Percentiles rank a stretch among this genome's conserved stretches.
These are phyloP conservation scores for Sporothrix sp. DNA, from an alignment of 2,329 filamentous ascomycete species.

Conservation along the genomic window DNA sequence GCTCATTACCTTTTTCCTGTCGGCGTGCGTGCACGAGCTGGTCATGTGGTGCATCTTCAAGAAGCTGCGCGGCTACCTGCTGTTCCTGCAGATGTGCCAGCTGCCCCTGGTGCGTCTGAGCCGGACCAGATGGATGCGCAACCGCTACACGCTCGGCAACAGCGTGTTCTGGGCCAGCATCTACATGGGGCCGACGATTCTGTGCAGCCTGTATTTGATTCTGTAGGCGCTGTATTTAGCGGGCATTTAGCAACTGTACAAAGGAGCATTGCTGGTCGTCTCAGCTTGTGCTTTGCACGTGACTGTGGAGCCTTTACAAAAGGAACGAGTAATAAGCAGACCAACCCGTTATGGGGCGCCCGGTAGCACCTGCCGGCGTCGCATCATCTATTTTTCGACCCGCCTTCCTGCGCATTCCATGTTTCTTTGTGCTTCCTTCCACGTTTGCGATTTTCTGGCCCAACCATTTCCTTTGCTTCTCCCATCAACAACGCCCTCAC, in stretches of 20 bases:
- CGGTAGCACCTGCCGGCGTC: slow-evolving; percentile 1
- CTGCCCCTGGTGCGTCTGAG: slow-evolving; percentile 60
- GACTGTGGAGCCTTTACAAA: no score
- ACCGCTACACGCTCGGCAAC: slow-evolving; percentile 56
- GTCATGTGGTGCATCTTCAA: slow-evolving; percentile 76
- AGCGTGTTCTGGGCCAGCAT: slow-evolving; percentile 69
- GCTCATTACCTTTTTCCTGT: slow-evolving; percentile 65
- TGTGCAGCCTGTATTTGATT: slow-evolving; percentile 52
- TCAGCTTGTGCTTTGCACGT: not conserved
- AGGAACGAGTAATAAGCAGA: no score
- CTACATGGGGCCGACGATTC: slow-evolving; percentile 63
- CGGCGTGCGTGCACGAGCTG: slow-evolving; percentile 62
- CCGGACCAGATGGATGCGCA: slow-evolving; percentile 55
- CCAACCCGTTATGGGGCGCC: not conserved
- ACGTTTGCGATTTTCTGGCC: not conserved
- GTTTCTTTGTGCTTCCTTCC: slow-evolving; percentile 2
- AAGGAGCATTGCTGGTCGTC: not conserved
- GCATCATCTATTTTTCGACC: slow-evolving; percentile 12
- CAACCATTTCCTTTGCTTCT: not conserved
- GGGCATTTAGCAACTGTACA: no score
- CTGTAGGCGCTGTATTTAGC: slow-evolving; percentile 29
- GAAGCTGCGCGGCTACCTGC: slow-evolving; percentile 64
- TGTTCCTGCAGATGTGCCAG: slow-evolving; percentile 65
- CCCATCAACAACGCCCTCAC: not conserved
- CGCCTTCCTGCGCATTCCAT: slow-evolving; percentile 3